These are phyloP conservation scores for Flaveria linearis DNA, from an alignment of 129 eudicot species.

Conservation along the genomic window DNA sequence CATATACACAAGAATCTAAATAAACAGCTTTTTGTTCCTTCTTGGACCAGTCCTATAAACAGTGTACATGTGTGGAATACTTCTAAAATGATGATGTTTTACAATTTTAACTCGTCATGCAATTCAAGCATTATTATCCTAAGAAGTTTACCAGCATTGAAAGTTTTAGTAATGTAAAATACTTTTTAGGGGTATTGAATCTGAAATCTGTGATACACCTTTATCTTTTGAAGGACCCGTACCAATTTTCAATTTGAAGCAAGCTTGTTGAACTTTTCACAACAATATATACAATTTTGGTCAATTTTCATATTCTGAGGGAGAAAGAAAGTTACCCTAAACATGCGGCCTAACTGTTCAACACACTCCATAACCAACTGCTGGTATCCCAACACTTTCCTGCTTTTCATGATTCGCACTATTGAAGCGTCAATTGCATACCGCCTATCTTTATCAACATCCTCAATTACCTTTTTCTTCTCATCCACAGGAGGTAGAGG, in stretches of 20 bases:
- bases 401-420: conserved; percentile 89
- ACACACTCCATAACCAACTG: conserved; percentile 95
- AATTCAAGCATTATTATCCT: conserved; percentile 34
- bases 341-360: conserved; percentile 95
- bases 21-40: too few relatives aligned
- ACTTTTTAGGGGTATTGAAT: neutral
- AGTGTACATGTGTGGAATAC: neutral
- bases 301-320: conserved; percentile 27
- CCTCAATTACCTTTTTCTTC: conserved; percentile 92
- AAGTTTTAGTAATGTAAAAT: neutral
- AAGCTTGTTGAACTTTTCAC: neutral
- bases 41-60: neutral
- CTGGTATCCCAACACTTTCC: conserved; percentile 84
- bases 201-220: neutral
- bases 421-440: conserved; percentile 91
- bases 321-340: conserved; percentile 51
- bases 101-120: too few relatives aligned
- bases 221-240: neutral
- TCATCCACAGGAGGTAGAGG: conserved; percentile 96
- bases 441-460: conserved; percentile 87
- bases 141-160: neutral
- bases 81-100: neutral
- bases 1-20: too few relatives aligned
- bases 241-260: neutral
- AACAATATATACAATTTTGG: neutral